Percentiles rank a stretch among this genome's conserved stretches.
Evolutionary conservation across 192 early-diverging fungal genomes (phyloP).

Genomic region (Pilaira anomala): DNA sequence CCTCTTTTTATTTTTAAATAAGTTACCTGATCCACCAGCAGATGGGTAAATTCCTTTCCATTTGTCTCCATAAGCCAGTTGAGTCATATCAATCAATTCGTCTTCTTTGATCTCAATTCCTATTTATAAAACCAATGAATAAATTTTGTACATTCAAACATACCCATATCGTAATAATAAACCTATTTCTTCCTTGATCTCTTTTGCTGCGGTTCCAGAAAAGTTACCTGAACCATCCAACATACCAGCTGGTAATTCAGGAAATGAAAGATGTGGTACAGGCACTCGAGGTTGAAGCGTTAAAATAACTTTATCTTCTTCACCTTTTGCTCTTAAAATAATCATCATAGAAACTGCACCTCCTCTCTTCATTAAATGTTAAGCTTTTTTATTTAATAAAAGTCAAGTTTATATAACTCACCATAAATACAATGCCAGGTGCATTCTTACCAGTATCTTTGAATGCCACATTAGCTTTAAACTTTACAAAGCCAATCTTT

Average conservation of each 20-base stretch:
- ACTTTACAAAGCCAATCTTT: conserved; percentile 76
- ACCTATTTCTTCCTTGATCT: conserved; percentile 83
- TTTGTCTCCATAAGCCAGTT: conserved; percentile 44
- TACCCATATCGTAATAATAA: not conserved
- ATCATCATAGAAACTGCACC: conserved; percentile 70
- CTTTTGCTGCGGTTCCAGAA: conserved; percentile 71
- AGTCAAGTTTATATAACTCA: conserved; percentile 14
- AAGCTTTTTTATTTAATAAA: not conserved
- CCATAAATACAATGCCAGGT: conserved; percentile 80
- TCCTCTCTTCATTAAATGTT: conserved; percentile 50
- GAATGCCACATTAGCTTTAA: conserved; percentile 51
- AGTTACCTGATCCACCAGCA: conserved; percentile 61
- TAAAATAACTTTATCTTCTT: conserved; percentile 59
- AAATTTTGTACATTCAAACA: not conserved
- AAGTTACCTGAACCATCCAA: conserved; percentile 72
- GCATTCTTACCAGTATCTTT: conserved; percentile 47
- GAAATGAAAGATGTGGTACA: conserved; percentile 53
- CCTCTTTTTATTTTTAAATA: not conserved
- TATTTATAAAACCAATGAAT: not conserved
- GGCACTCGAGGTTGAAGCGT: conserved; percentile 74
- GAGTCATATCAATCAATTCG: conserved; percentile 67
- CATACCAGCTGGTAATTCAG: conserved; percentile 88
- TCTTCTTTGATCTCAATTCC: conserved; percentile 50
- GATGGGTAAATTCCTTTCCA: conserved; percentile 65
- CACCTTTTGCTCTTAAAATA: conserved; percentile 48